phyloP scores from a whole-genome alignment of 1,284 basidiomycete species.

The Trichosporon sp. region DNA sequence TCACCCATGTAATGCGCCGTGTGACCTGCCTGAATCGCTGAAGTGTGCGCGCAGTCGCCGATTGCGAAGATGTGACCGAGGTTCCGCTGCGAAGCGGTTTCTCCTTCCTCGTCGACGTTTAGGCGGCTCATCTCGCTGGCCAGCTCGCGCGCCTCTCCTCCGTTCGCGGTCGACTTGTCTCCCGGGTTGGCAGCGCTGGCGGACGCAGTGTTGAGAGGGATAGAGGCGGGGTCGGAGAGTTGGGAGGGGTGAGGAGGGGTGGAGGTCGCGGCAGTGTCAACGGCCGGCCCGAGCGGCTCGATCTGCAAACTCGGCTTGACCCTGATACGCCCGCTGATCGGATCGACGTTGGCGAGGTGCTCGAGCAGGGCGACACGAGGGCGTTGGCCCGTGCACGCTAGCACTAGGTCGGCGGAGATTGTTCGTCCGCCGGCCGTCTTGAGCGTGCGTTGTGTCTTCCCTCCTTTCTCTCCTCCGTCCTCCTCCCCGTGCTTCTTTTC shows the following conservation, averaged over 20 bases:
- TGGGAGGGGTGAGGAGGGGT: too few relatives aligned
- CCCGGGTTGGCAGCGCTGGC: constrained; percentile 3
- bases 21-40: constrained; percentile 58
- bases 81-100: constrained; percentile 6
- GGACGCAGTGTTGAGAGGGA: too few relatives aligned
- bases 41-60: constrained; percentile 49
- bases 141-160: neutral
- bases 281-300: neutral
- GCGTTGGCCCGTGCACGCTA: constrained; percentile 68
- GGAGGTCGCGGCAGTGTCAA: neutral
- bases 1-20: constrained; percentile 59
- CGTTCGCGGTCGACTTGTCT: neutral
- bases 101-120: neutral
- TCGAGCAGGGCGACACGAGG: constrained; percentile 62
- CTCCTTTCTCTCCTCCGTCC: too few relatives aligned
- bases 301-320: constrained; percentile 60
- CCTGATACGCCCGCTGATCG: constrained; percentile 49
- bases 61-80: constrained; percentile 47
- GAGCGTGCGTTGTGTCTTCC: too few relatives aligned
- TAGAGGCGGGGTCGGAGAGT: too few relatives aligned
- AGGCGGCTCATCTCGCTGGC: neutral
- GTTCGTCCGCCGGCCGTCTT: constrained; percentile 57
- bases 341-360: constrained; percentile 54
- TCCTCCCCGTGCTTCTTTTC: constrained; percentile 41
- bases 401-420: constrained; percentile 61